Percentiles rank a stretch among this genome's conserved stretches.
Evolutionary conservation across 1,284 basidiomycete species (phyloP).

Genomic region (Cryptococcus hybrid): DNA sequence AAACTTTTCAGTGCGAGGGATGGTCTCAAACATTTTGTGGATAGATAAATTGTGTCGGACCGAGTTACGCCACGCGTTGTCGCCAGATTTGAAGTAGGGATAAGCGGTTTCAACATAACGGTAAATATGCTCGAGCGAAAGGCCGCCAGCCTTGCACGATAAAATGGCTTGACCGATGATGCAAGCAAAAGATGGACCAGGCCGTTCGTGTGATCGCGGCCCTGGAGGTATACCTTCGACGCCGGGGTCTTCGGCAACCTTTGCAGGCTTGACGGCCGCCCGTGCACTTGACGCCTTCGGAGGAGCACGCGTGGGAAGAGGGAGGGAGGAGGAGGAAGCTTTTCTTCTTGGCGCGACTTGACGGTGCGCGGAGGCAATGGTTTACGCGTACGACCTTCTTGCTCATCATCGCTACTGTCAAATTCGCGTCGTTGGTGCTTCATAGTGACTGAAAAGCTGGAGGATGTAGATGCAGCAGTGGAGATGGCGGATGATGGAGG

Average conservation of each 20-base stretch:
- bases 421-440: not conserved
- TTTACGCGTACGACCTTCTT: conserved; percentile 38
- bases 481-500: conserved; percentile 28
- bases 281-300: conserved; percentile 19
- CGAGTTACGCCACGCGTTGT: conserved; percentile 87
- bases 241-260: conserved; percentile 45
- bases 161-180: conserved; percentile 93
- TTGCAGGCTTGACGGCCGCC: conserved; percentile 40
- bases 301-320: conserved; percentile 14
- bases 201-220: conserved; percentile 74
- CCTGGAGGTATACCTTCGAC: conserved; percentile 65
- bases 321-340: not conserved
- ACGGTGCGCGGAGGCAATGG: conserved; percentile 19
- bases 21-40: conserved; percentile 73
- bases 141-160: conserved; percentile 74
- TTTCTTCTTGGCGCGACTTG: conserved; percentile 20
- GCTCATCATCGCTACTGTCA: conserved; percentile 38
- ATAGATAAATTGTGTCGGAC: conserved; percentile 88
- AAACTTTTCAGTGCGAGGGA: conserved; percentile 47
- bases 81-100: conserved; percentile 87
- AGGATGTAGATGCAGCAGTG: conserved; percentile 14
- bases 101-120: conserved; percentile 92
- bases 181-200: conserved; percentile 85
- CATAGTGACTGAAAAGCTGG: not conserved
- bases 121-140: conserved; percentile 94